phyloP scores from a whole-genome alignment of 805 yeast genomes.

The Kazachstania viticola region DNA sequence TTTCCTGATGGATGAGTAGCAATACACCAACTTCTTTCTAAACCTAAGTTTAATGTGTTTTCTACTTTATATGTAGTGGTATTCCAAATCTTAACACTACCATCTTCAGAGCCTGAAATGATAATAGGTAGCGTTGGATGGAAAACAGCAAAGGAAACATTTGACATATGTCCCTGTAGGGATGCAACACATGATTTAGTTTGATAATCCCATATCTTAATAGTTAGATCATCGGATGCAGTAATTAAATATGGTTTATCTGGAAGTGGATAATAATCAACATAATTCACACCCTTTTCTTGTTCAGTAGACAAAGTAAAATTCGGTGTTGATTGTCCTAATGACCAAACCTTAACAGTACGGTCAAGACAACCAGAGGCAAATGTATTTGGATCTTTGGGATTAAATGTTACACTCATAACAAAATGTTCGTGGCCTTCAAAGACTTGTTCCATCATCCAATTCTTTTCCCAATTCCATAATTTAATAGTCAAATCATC shows the following conservation, averaged over 20 bases:
- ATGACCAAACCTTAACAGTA: slow-evolving; percentile 93
- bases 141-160: slow-evolving; percentile 93
- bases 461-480: slow-evolving; percentile 96
- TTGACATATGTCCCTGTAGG: slow-evolving; percentile 84
- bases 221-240: slow-evolving; percentile 79
- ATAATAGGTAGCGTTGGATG: slow-evolving; percentile 96
- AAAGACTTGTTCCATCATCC: slow-evolving; percentile 82
- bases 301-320: slow-evolving; percentile 88
- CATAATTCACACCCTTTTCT: slow-evolving; percentile 87
- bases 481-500: slow-evolving; percentile 87
- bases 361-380: slow-evolving; percentile 95
- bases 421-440: slow-evolving; percentile 95
- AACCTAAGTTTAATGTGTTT: slow-evolving; percentile 78
- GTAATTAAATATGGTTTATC: slow-evolving; percentile 95
- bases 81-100: slow-evolving; percentile 90
- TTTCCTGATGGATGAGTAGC: slow-evolving; percentile 52
- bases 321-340: slow-evolving; percentile 79
- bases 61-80: slow-evolving; percentile 88
- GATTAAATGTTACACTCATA: slow-evolving; percentile 90
- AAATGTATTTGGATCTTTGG: slow-evolving; percentile 94
- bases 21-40: slow-evolving; percentile 96
- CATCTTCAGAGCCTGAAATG: slow-evolving; percentile 94
- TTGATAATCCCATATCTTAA: slow-evolving; percentile 93
- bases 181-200: slow-evolving; percentile 92
- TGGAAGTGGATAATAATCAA: slow-evolving; percentile 92